Base-by-base conservation (phyloP, 1,284 basidiomycete genomes). In the Melampsora occidentalis region DNA sequence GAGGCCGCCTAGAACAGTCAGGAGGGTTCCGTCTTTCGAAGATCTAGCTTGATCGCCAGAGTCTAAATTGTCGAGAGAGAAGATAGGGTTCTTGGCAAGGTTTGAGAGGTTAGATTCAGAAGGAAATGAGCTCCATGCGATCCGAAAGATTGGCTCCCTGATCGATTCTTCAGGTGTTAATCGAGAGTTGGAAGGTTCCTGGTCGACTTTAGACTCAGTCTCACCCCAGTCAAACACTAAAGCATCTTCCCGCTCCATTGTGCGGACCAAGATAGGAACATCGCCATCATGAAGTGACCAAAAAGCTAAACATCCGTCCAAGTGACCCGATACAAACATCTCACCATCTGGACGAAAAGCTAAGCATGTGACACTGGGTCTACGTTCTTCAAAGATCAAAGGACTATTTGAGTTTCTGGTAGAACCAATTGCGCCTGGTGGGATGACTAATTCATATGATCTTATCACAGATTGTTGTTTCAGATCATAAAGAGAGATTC, bases 271-370 rank as follows among this genome's bases (percentile, higher is more conserved):
- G 35, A 97, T 84, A 0, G 93, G 93, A 77, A 89, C 88, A 78
- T 91, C 89, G 79, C 91, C 88, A 78, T 96, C 92, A 62, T 91
- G 89, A 5, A 90, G 85, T 1, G 90, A 89, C 91, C 93, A 96
- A 82, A 96, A 93, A 4, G 91, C 88, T 64, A 97, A 87, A 67
- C 88, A 90, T 10, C 94, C 94, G 82, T 97, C 94, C n/a, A 88
- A 86, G 82, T 96, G 88, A 1, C 91, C 91, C 57, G 88, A 87
- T 35, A 86, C 88, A 76, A 91, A 87, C 33, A 82, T 67, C 7
- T 79, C 82, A 1, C 86, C 87, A 77, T 87, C 86, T 0, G 86
- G 85, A 31, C 86, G 59, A 93, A 93, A 84, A 85, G 87, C 71
- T 86, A 96, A 82, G 35, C 88, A 88, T 1, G 91, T 94, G 2